Conservation (phyloP, 163 green algal species). For the Chloroidium sp. region DNA sequence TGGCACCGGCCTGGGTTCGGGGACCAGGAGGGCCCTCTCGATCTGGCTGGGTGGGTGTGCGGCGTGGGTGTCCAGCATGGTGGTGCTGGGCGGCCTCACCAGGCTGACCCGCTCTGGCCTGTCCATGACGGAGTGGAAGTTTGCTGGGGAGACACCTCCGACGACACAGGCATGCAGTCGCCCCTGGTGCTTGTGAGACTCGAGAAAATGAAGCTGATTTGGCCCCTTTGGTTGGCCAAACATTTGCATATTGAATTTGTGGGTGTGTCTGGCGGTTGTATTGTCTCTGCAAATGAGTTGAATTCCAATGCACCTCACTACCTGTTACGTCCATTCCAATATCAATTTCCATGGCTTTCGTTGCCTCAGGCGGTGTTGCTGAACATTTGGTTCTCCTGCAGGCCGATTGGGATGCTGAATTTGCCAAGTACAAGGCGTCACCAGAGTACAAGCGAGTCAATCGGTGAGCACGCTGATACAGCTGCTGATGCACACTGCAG, state of each 20-base stretch:
- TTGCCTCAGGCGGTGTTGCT: too few species aligned
- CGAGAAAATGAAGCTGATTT: neutral
- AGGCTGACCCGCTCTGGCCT: conserved; percentile 91
- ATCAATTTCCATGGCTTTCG: too few species aligned
- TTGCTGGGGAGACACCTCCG: conserved; percentile 65
- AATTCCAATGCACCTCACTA: too few species aligned
- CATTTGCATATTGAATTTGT: too few species aligned
- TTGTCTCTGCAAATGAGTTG: too few species aligned
- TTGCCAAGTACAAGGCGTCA: conserved; percentile 79
- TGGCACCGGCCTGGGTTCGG: neutral
- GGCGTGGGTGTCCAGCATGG: conserved; percentile 84
- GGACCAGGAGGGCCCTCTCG: conserved; percentile 22
- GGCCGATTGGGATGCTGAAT: conserved; percentile 83
- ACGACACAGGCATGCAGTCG: neutral
- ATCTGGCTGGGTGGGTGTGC: conserved; percentile 71
- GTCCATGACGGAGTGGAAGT: conserved; percentile 99
- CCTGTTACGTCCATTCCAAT: too few species aligned
- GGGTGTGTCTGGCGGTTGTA: too few species aligned
- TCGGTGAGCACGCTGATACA: neutral
- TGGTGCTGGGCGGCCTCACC: conserved; percentile 90
- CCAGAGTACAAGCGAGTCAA: conserved; percentile 75
- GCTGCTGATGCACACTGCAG: too few species aligned
- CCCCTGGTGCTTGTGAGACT: neutral
- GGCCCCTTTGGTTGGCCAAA: too few species aligned
- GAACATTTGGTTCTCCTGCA: conserved; percentile 1